Percentiles rank a stretch among this genome's conserved stretches.
Conservation (phyloP, 768 basidiomycete genomes). For the Sarcodon sp. region DNA sequence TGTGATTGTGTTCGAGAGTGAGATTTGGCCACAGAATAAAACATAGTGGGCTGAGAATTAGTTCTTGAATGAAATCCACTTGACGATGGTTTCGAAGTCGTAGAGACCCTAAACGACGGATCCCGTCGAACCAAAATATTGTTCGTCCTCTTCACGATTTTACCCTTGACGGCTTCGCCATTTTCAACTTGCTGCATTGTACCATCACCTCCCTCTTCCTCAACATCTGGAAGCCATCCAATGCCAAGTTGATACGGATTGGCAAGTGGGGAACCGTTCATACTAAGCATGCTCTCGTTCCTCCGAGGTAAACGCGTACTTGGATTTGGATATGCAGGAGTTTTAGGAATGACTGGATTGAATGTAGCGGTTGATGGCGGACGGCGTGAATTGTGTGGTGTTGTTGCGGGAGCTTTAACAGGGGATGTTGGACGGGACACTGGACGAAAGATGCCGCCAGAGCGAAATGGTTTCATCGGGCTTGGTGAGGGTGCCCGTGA, state of each 20-base stretch:
- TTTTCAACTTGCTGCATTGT: neutral
- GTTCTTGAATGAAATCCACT: conserved; percentile 21
- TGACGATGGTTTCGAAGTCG: conserved; percentile 23
- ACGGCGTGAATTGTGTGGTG: conserved; percentile 12
- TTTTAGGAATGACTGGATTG: conserved; percentile 54
- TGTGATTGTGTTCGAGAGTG: conserved; percentile 11
- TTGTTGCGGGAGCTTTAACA: conserved; percentile 25
- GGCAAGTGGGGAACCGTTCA: conserved; percentile 73
- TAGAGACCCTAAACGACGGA: too few species aligned
- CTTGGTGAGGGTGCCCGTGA: conserved; percentile 19
- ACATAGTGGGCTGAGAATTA: conserved; percentile 20
- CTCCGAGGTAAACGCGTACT: conserved; percentile 45
- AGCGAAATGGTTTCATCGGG: conserved; percentile 15
- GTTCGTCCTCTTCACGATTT: conserved; percentile 26
- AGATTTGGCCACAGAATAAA: neutral
- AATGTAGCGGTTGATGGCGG: conserved; percentile 56
- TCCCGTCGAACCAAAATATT: conserved; percentile 47
- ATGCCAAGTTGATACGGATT: conserved; percentile 65
- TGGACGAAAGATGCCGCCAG: conserved; percentile 12
- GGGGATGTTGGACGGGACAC: conserved; percentile 38
- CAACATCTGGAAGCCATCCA: conserved; percentile 34
- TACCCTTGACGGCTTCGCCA: conserved; percentile 6
- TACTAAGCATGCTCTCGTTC: conserved; percentile 68
- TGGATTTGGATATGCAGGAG: conserved; percentile 32
- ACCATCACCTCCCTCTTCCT: conserved; percentile 18